These are phyloP conservation scores for Rhizopus microsporus DNA, from an alignment of 371 early-diverging fungal species.

Conservation along the genomic window DNA sequence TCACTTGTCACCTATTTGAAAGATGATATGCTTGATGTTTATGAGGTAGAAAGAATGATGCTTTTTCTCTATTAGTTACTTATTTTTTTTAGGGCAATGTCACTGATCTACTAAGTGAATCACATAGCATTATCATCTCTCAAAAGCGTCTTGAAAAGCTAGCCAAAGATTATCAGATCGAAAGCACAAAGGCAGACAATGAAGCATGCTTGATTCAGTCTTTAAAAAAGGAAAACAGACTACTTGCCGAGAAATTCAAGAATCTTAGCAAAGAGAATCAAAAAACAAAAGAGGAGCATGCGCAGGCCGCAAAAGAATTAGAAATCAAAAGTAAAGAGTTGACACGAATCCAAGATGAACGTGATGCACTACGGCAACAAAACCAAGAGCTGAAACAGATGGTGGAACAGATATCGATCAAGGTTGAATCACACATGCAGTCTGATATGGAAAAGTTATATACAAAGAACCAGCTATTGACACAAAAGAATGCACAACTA, in stretches of 20 bases:
- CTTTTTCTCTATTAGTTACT: neutral
- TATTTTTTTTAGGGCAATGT: constrained; percentile 45
- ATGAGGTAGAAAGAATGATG: constrained; percentile 40
- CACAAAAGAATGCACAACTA: constrained; percentile 68
- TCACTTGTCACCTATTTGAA: constrained; percentile 81
- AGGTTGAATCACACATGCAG: constrained; percentile 68
- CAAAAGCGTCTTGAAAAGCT: constrained; percentile 66
- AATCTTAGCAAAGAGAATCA: constrained; percentile 60
- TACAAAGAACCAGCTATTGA: constrained; percentile 73
- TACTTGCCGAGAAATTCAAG: constrained; percentile 57
- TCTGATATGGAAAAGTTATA: constrained; percentile 80
- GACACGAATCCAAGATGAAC: constrained; percentile 53
- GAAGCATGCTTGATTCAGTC: constrained; percentile 66
- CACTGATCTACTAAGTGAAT: constrained; percentile 71
- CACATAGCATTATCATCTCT: constrained; percentile 70
- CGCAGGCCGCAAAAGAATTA: constrained; percentile 57
- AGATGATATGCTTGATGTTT: constrained; percentile 71
- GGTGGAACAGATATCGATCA: constrained; percentile 53
- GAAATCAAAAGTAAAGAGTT: constrained; percentile 57
- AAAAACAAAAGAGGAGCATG: constrained; percentile 71
- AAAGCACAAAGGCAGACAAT: constrained; percentile 60
- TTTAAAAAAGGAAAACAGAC: constrained; percentile 69
- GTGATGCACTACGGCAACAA: constrained; percentile 64
- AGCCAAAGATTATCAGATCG: constrained; percentile 70
- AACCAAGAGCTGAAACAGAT: constrained; percentile 50